Percentiles rank a stretch among this genome's conserved stretches.
phyloP scores from a whole-genome alignment of 2,329 filamentous ascomycete species.

The Aspergillus thermomutatus region DNA sequence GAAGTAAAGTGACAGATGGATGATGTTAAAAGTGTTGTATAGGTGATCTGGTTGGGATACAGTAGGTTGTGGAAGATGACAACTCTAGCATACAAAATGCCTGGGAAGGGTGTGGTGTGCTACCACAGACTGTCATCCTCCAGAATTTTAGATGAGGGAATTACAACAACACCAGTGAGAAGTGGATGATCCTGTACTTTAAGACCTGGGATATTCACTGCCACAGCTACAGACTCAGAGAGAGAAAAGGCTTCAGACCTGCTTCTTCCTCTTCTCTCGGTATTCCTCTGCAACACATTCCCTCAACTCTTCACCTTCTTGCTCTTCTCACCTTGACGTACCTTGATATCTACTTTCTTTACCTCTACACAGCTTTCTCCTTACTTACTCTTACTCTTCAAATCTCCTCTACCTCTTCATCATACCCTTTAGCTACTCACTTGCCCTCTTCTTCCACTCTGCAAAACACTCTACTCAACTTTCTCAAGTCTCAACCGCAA shows the following conservation, averaged over 20 bases:
- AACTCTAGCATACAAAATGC: background rate
- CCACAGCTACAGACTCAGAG: background rate
- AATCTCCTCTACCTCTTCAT: background rate
- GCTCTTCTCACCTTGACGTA: background rate
- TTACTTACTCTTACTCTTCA: background rate
- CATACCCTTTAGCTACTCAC: background rate
- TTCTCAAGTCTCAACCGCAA: background rate
- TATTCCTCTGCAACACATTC: background rate
- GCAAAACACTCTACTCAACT: background rate
- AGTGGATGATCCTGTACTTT: background rate
- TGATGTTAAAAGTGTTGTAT: background rate
- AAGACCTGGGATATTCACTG: background rate
- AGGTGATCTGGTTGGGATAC: background rate
- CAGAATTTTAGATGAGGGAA: background rate
- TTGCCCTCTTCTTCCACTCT: background rate
- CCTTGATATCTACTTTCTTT: background rate
- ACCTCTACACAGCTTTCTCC: background rate
- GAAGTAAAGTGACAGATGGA: background rate
- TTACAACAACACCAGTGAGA: background rate
- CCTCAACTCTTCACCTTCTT: background rate
- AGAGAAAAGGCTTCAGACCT: background rate
- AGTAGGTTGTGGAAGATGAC: background rate
- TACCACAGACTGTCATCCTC: background rate
- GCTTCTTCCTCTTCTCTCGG: background rate
- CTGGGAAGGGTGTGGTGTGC: background rate